A percentile compares a stretch with the other conserved stretches of the same genome.
phyloP scores from a whole-genome alignment of 352 stramenopile genomes.

The Aphanomyces euteiches region DNA sequence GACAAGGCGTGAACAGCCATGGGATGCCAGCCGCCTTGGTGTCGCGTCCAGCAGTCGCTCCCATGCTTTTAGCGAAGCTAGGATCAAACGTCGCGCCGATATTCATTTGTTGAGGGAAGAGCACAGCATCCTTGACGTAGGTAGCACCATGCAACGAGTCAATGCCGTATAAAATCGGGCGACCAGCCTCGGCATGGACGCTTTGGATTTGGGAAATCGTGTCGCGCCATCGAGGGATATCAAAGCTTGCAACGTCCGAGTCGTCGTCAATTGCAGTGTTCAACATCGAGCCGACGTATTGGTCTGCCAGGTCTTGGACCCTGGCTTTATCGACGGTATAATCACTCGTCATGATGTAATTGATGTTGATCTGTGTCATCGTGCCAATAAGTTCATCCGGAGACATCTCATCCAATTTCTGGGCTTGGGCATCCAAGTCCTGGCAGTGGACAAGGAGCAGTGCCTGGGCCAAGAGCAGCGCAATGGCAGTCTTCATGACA shows the following conservation, averaged over 20 bases:
- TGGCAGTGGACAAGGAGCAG: constrained; percentile 49
- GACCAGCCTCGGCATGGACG: constrained; percentile 40
- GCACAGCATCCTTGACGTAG: constrained; percentile 53
- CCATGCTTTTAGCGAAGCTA: constrained; percentile 43
- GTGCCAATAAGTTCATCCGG: constrained; percentile 71
- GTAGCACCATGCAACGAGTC: constrained; percentile 69
- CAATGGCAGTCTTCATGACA: neutral
- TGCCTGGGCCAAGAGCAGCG: constrained; percentile 32
- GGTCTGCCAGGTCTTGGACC: constrained; percentile 51
- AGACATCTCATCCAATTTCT: constrained; percentile 23
- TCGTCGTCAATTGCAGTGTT: constrained; percentile 42
- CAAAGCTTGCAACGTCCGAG: neutral
- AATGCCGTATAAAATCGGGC: constrained; percentile 49
- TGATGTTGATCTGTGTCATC: constrained; percentile 84
- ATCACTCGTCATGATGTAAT: constrained; percentile 48
- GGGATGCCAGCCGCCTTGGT: constrained; percentile 53
- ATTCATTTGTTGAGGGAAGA: constrained; percentile 75
- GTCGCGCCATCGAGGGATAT: constrained; percentile 42
- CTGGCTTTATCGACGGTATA: constrained; percentile 47
- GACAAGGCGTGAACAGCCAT: constrained; percentile 72
- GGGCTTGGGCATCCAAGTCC: constrained; percentile 28
- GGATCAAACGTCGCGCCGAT: constrained; percentile 68
- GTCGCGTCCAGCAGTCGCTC: constrained; percentile 50
- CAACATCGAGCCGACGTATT: constrained; percentile 59
- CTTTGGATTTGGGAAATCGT: constrained; percentile 50